phyloP scores from a whole-genome alignment of 257 asterid genomes.

The Penstemon newberryi region DNA sequence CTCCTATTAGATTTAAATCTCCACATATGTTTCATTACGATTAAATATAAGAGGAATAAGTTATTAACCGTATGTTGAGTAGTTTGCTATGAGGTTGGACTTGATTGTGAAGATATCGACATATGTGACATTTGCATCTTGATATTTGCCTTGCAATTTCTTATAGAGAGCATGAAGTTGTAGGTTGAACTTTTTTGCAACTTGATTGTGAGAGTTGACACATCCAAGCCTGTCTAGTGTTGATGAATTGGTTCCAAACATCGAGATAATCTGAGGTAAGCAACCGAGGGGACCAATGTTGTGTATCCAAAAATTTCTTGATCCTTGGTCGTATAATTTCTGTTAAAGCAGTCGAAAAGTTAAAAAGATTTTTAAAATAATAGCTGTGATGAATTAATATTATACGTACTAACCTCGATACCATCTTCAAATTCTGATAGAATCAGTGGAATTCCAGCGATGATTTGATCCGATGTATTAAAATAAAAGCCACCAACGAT shows the following conservation, averaged over 20 bases:
- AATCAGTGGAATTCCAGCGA: constrained; percentile 74
- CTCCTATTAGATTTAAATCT: not conserved
- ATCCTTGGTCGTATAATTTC: constrained; percentile 71
- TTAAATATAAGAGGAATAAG: no score
- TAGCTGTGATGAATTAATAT: not conserved
- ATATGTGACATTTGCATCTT: constrained; percentile 59
- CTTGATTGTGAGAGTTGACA: constrained; percentile 75
- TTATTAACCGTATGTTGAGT: constrained; percentile 64
- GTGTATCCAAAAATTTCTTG: constrained; percentile 81
- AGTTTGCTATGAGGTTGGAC: constrained; percentile 70
- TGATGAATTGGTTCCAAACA: constrained; percentile 67
- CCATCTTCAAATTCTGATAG: constrained; percentile 67
- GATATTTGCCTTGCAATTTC: constrained; percentile 64
- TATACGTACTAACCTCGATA: constrained; percentile 43
- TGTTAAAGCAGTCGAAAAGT: constrained; percentile 27
- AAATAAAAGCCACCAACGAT: constrained; percentile 84
- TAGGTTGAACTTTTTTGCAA: constrained; percentile 67
- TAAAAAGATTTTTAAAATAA: not conserved
- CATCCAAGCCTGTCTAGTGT: constrained; percentile 88
- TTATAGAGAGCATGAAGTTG: constrained; percentile 69
- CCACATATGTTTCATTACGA: no score
- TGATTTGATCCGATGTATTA: constrained; percentile 68
- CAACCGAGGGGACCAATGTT: constrained; percentile 92
- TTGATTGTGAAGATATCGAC: constrained; percentile 77
- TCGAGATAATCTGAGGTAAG: constrained; percentile 71